A percentile compares a stretch with the other conserved stretches of the same genome.
Evolutionary conservation across 176 grass and related monocot genomes (phyloP).

Genomic region (Paspalum vaginatum): DNA sequence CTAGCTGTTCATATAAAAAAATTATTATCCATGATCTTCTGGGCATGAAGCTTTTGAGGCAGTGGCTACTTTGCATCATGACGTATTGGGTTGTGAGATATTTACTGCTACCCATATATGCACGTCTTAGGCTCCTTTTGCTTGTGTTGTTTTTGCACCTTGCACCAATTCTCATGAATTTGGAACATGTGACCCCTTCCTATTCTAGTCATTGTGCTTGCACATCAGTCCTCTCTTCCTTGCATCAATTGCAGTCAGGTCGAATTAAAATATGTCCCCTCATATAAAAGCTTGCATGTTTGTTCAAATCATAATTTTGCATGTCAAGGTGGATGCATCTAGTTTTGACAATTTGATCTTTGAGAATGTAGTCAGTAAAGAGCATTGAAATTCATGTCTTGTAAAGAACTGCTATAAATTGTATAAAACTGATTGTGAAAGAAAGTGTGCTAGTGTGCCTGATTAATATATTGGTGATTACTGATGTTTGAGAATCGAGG

Average conservation of each 20-base stretch:
- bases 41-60: neutral
- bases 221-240: neutral
- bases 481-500: neutral
- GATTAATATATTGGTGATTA: conserved; percentile 15
- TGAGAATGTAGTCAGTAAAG: conserved; percentile 5
- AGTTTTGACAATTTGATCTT: neutral
- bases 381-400: conserved; percentile 17
- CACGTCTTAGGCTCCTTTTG: neutral
- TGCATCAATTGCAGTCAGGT: neutral
- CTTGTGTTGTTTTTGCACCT: neutral
- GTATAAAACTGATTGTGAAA: conserved; percentile 23
- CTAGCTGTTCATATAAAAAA: neutral
- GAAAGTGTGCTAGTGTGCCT: neutral
- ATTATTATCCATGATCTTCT: neutral
- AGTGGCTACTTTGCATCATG: neutral
- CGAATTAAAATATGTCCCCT: neutral
- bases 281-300: conserved; percentile 3
- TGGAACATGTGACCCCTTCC: neutral
- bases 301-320: conserved; percentile 12
- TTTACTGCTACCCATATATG: neutral
- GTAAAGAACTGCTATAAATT: conserved; percentile 24
- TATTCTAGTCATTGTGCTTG: neutral
- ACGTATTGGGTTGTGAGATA: neutral
- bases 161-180: neutral
- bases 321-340: neutral